A percentile compares a stretch with the other conserved stretches of the same genome.
Evolutionary conservation across 495 filamentous ascomycete species (phyloP).

Genomic region (Aspergillus nidulans): DNA sequence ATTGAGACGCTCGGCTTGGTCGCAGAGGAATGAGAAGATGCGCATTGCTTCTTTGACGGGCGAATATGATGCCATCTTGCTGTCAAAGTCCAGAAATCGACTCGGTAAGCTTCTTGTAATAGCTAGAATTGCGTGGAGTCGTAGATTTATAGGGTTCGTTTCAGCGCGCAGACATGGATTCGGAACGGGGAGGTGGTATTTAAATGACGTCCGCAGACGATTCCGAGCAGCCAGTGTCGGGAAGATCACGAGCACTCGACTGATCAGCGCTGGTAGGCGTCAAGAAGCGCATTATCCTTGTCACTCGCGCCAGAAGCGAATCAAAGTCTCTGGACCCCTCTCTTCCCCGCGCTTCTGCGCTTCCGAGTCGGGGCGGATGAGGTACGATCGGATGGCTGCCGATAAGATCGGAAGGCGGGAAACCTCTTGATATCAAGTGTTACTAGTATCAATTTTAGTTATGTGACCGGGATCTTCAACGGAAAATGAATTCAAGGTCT

Average conservation of each 20-base stretch:
- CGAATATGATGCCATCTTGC: constrained; percentile 25
- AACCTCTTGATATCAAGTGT: too few relatives aligned
- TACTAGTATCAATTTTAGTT: too few relatives aligned
- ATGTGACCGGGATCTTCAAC: too few relatives aligned
- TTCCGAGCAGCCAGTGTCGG: constrained; percentile 7
- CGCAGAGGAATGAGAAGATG: constrained; percentile 39
- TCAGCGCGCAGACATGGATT: background rate
- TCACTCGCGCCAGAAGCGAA: background rate
- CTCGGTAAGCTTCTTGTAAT: background rate
- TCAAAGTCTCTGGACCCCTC: background rate
- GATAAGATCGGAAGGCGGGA: constrained; percentile 11
- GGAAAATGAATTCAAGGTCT: too few relatives aligned
- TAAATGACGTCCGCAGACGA: constrained; percentile 4
- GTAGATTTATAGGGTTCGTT: background rate
- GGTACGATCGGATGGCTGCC: constrained; percentile 6
- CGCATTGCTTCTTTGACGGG: constrained; percentile 38
- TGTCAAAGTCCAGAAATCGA: background rate
- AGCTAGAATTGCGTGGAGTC: background rate
- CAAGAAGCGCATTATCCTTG: background rate
- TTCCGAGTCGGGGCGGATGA: constrained; percentile 4
- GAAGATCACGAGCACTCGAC: background rate
- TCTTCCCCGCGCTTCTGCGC: constrained; percentile 8
- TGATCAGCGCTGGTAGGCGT: constrained; percentile 1
- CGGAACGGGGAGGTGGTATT: background rate
- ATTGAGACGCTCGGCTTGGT: constrained; percentile 34